phyloP scores from a whole-genome alignment of 2,329 filamentous ascomycete species.

The Cryphonectria radicalis region DNA sequence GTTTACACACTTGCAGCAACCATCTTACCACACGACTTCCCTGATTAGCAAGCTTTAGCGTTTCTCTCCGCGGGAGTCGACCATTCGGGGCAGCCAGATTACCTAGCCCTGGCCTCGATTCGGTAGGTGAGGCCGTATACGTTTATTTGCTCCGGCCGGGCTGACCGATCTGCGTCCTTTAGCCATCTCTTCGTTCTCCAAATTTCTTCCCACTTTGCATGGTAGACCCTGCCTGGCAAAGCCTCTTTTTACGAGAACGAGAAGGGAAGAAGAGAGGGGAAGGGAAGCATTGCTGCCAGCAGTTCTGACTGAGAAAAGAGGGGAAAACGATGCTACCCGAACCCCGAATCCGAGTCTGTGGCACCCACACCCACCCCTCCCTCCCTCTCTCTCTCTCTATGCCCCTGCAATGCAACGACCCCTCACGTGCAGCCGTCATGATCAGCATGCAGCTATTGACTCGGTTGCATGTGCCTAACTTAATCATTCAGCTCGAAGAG shows the following conservation, averaged over 20 bases:
- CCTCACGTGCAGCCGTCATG: not conserved
- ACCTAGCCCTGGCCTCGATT: not conserved
- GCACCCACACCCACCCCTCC: not conserved
- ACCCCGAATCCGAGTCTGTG: constrained; percentile 1
- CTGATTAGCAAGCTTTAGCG: not conserved
- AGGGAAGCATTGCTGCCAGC: too few relatives aligned
- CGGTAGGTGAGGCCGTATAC: constrained; percentile 5
- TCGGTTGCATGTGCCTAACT: not conserved
- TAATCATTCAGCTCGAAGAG: not conserved
- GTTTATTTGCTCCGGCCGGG: not conserved
- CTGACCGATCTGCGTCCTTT: not conserved
- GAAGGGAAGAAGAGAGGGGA: too few relatives aligned
- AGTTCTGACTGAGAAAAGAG: not conserved
- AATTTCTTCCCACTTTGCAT: not conserved
- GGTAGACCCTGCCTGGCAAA: not conserved
- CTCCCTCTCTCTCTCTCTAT: not conserved
- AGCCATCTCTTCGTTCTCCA: not conserved
- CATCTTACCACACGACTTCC: not conserved
- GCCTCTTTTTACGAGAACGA: too few relatives aligned
- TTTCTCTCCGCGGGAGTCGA: not conserved
- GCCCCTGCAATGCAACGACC: not conserved
- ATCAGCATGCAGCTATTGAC: not conserved
- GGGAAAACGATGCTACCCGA: not conserved
- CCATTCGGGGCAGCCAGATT: not conserved
- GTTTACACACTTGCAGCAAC: not conserved